A percentile compares a stretch with the other conserved stretches of the same genome.
phyloP scores from a whole-genome alignment of 148 eudicot genomes.

The Fallopia convolvulus region DNA sequence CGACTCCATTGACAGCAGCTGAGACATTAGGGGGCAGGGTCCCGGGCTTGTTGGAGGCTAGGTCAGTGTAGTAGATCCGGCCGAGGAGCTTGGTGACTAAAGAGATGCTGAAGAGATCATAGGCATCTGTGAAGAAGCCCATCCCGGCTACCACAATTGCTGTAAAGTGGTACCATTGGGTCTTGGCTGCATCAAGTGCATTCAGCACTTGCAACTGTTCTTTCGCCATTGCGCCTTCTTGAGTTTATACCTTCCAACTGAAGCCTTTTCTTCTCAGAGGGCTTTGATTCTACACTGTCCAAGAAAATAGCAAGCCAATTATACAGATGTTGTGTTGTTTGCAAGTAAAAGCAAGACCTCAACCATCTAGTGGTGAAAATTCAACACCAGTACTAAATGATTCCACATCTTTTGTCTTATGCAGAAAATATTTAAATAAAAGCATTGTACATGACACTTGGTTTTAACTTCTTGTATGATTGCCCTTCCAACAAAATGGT shows the following conservation, averaged over 20 bases:
- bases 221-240: background rate
- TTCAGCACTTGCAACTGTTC: conserved; percentile 25
- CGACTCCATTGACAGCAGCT: conserved; percentile 29
- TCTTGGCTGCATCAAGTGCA: conserved; percentile 35
- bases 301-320: background rate
- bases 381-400: no score
- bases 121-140: conserved; percentile 41
- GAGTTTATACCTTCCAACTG: no score
- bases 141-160: conserved; percentile 35
- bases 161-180: conserved; percentile 38
- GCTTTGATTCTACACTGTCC: background rate
- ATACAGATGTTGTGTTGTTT: background rate
- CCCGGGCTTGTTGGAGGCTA: conserved; percentile 16
- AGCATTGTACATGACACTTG: background rate
- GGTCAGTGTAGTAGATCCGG: conserved; percentile 25
- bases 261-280: no score
- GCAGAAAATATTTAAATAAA: no score
- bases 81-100: conserved; percentile 18
- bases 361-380: no score
- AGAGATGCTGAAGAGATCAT: conserved; percentile 24
- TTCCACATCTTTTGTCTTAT: no score
- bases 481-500: background rate
- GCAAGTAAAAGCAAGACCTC: background rate
- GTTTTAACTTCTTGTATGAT: no score
- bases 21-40: conserved; percentile 22